Percentiles rank a stretch among this genome's conserved stretches.
Evolutionary conservation across 805 yeast genomes (phyloP).

Genomic region (Ogataea chonburiensis): DNA sequence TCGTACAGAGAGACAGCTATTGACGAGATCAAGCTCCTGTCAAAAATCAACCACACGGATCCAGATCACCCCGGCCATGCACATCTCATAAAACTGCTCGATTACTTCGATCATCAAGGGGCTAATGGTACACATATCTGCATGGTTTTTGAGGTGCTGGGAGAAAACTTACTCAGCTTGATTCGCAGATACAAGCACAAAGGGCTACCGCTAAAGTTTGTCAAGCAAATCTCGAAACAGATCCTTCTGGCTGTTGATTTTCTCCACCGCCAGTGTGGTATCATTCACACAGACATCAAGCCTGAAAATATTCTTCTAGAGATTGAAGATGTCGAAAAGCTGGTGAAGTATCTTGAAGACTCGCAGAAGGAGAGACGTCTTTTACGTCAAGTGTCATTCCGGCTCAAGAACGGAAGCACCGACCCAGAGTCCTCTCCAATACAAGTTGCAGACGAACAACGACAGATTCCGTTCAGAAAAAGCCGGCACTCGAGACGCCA

Average conservation of each 20-base stretch:
- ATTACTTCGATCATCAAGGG: slow-evolving; percentile 82
- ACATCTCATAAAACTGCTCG: slow-evolving; percentile 77
- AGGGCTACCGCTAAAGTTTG: slow-evolving; percentile 51
- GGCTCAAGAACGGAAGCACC: slow-evolving; percentile 21
- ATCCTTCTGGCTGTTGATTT: slow-evolving; percentile 54
- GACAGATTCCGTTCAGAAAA: slow-evolving; percentile 28
- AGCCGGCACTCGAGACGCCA: slow-evolving; percentile 57
- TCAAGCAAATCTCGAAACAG: slow-evolving; percentile 59
- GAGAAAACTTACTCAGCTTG: slow-evolving; percentile 86
- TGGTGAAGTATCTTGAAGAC: slow-evolving; percentile 45
- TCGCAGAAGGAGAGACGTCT: slow-evolving; percentile 37
- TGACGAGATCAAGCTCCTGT: slow-evolving; percentile 84
- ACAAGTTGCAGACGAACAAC: slow-evolving; percentile 14
- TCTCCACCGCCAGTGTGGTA: slow-evolving; percentile 59
- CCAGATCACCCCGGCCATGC: slow-evolving; percentile 75
- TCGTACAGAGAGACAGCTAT: slow-evolving; percentile 92
- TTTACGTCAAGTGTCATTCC: slow-evolving; percentile 28
- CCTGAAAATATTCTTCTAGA: slow-evolving; percentile 67
- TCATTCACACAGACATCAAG: slow-evolving; percentile 73
- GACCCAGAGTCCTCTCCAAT: slow-evolving; percentile 16
- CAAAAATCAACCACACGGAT: slow-evolving; percentile 61
- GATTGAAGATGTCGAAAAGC: slow-evolving; percentile 51
- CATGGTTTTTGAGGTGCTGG: slow-evolving; percentile 96
- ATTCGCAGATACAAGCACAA: slow-evolving; percentile 64
- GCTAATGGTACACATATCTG: slow-evolving; percentile 92